phyloP scores from a whole-genome alignment of 805 yeast genomes.

The Saturnispora diversa region DNA sequence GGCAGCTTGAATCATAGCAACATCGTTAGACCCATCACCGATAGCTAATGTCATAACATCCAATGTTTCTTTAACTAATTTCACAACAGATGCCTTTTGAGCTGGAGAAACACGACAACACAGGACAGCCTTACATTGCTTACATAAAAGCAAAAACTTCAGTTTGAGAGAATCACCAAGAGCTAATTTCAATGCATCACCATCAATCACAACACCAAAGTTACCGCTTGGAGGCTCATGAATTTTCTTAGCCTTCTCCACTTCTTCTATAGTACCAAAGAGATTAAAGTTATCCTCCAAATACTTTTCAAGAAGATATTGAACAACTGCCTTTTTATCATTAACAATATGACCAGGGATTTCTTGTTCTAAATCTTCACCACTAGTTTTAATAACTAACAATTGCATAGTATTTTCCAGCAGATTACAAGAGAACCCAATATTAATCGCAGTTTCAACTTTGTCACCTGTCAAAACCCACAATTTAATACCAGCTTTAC shows the following conservation, averaged over 20 bases:
- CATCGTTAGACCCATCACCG: conserved; percentile 88
- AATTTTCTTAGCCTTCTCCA: conserved; percentile 44
- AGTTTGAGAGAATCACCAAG: conserved; percentile 34
- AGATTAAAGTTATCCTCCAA: conserved; percentile 48
- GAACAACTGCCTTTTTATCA: conserved; percentile 32
- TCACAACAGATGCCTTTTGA: conserved; percentile 79
- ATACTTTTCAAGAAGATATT: conserved; percentile 43
- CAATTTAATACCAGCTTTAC: conserved; percentile 70
- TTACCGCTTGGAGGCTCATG: conserved; percentile 65
- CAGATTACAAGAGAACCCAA: conserved; percentile 78
- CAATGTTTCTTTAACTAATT: conserved; percentile 61
- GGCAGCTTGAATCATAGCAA: conserved; percentile 85
- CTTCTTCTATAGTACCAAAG: conserved; percentile 52
- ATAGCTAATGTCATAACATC: conserved; percentile 81
- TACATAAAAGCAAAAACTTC: conserved; percentile 63
- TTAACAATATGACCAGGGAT: conserved; percentile 26
- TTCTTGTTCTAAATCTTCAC: conserved; percentile 43
- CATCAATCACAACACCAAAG: conserved; percentile 69
- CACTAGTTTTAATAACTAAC: conserved; percentile 52
- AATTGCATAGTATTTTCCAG: conserved; percentile 71
- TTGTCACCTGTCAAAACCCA: conserved; percentile 88
- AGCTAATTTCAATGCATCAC: conserved; percentile 61
- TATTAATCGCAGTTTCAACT: conserved; percentile 83
- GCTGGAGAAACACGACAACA: conserved; percentile 88
- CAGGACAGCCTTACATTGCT: conserved; percentile 71